A percentile compares a stretch with the other conserved stretches of the same genome.
Evolutionary conservation across 805 yeast genomes (phyloP).

Genomic region (Kuraishia hungarica): DNA sequence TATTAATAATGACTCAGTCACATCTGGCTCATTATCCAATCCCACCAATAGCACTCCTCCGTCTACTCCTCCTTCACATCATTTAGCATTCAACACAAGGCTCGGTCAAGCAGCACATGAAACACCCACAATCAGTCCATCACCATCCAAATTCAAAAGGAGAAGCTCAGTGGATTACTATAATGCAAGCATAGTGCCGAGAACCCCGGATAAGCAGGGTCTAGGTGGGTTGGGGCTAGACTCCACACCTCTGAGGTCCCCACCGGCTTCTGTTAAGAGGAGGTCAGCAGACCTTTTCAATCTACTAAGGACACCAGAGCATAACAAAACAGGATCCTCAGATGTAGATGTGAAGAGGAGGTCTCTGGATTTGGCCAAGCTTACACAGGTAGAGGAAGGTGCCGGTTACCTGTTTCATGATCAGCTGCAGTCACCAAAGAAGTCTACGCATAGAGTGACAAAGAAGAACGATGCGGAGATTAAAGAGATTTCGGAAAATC

Average conservation of each 20-base stretch:
- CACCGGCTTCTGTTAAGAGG: slow-evolving; percentile 22
- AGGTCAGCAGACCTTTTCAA: slow-evolving; percentile 25
- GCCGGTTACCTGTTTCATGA: slow-evolving; percentile 21
- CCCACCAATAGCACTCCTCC: background rate
- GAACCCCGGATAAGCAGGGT: slow-evolving; percentile 20
- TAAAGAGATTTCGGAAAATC: slow-evolving; percentile 25
- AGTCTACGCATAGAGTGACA: slow-evolving; percentile 16
- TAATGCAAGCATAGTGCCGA: slow-evolving; percentile 10
- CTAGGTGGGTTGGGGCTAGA: slow-evolving; percentile 11
- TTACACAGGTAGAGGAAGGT: slow-evolving; percentile 14
- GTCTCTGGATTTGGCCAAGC: slow-evolving; percentile 22
- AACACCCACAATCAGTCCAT: background rate
- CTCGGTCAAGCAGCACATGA: background rate
- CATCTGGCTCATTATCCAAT: background rate
- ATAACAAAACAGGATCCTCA: slow-evolving; percentile 6
- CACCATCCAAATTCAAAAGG: background rate
- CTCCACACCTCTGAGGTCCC: slow-evolving; percentile 24
- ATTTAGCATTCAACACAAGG: background rate
- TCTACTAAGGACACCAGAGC: slow-evolving; percentile 25
- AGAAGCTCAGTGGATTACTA: slow-evolving; percentile 1
- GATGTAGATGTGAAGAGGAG: slow-evolving; percentile 17
- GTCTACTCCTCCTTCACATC: background rate
- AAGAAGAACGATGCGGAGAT: slow-evolving; percentile 24
- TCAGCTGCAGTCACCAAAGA: slow-evolving; percentile 14
- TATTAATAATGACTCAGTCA: background rate